These are phyloP conservation scores for Agrocybe pediades DNA, from an alignment of 768 basidiomycete genomes.

Conservation along the genomic window DNA sequence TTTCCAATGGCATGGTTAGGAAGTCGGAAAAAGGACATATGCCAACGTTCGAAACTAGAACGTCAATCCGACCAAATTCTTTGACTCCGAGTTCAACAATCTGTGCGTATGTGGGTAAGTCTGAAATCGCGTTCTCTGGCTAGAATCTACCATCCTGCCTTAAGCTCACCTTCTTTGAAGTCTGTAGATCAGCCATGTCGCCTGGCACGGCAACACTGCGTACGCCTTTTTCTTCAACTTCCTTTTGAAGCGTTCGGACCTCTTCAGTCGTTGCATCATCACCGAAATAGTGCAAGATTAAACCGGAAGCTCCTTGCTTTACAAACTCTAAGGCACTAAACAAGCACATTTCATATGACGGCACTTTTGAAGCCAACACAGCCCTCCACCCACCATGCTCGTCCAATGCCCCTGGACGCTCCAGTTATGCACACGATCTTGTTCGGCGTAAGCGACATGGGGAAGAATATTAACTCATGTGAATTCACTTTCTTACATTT, in stretches of 20 bases:
- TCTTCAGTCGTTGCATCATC: conserved; percentile 55
- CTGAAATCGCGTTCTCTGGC: not conserved
- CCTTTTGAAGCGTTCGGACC: conserved; percentile 42
- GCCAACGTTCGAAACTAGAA: conserved; percentile 49
- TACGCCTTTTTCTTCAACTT: conserved; percentile 42
- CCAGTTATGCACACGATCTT: conserved; percentile 76
- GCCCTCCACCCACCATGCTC: conserved; percentile 47
- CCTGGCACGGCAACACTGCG: conserved; percentile 56
- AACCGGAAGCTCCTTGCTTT: conserved; percentile 60
- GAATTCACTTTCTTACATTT: not conserved
- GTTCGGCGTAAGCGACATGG: conserved; percentile 45
- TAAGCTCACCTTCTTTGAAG: conserved; percentile 50
- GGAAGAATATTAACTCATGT: conserved; percentile 7
- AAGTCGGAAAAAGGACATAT: conserved; percentile 82
- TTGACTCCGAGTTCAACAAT: conserved; percentile 62
- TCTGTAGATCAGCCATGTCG: conserved; percentile 62
- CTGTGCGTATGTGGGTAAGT: conserved; percentile 31
- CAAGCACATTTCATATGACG: not conserved
- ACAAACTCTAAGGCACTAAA: conserved; percentile 59
- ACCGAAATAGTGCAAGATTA: conserved; percentile 71
- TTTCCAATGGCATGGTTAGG: conserved; percentile 62
- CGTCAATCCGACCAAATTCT: conserved; percentile 66
- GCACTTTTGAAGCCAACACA: not conserved
- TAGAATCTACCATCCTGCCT: too few relatives aligned
- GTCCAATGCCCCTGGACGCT: conserved; percentile 73